Conservation (phyloP, 1,284 basidiomycete species). For the Athelia psychrophila region DNA sequence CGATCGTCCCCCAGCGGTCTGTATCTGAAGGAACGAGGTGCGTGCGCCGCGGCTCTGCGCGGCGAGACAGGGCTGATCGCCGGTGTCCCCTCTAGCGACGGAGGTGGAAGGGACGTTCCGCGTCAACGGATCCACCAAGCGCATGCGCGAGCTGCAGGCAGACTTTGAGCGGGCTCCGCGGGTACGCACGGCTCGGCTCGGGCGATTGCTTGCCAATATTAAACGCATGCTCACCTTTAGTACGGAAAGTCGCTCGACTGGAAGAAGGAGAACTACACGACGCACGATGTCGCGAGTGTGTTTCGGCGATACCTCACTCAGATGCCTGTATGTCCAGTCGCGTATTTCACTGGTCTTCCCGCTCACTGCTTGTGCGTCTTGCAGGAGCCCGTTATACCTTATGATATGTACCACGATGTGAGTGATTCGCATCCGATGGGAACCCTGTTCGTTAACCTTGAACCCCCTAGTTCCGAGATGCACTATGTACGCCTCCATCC, state of each 20-base stretch:
- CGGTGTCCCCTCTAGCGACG: conserved; percentile 57
- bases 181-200: conserved; percentile 46
- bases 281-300: conserved; percentile 96
- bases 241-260: conserved; percentile 95
- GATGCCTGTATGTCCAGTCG: conserved; percentile 78
- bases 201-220: neutral
- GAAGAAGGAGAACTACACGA: conserved; percentile 81
- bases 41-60: conserved; percentile 11
- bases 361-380: conserved; percentile 6
- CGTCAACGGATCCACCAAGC: conserved; percentile 88
- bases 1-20: conserved; percentile 56
- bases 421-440: conserved; percentile 28
- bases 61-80: conserved; percentile 5
- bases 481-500: conserved; percentile 48
- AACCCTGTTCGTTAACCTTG: conserved; percentile 15
- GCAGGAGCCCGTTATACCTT: conserved; percentile 89
- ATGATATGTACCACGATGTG: conserved; percentile 84
- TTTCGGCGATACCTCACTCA: conserved; percentile 94
- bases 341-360: conserved; percentile 19
- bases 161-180: conserved; percentile 87
- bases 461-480: conserved; percentile 71
- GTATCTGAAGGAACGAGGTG: conserved; percentile 89
- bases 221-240: conserved; percentile 34
- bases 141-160: conserved; percentile 93
- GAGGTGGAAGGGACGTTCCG: conserved; percentile 97